Percentiles rank a stretch among this genome's conserved stretches.
These are phyloP conservation scores for Termitomyces sp. DNA, from an alignment of 768 basidiomycete genomes.

Conservation along the genomic window DNA sequence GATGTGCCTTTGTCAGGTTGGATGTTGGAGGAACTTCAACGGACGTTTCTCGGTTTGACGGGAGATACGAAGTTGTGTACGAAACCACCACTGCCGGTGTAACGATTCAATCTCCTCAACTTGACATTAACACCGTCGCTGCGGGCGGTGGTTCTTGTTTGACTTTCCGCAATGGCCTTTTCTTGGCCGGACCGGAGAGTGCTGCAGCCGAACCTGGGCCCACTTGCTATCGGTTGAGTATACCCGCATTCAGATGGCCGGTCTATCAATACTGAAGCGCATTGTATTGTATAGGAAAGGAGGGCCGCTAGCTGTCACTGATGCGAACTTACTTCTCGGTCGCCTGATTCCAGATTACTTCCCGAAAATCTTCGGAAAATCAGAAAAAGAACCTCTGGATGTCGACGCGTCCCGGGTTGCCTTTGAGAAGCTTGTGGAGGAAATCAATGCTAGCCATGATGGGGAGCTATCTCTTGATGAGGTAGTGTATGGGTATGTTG, in stretches of 20 bases:
- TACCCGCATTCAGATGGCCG: not conserved
- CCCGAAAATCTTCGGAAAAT: conserved; percentile 91
- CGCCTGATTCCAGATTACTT: conserved; percentile 87
- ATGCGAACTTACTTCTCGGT: conserved; percentile 88
- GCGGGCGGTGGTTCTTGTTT: conserved; percentile 92
- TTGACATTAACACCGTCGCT: conserved; percentile 95
- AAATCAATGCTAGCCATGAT: conserved; percentile 64
- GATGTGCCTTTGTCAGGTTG: conserved; percentile 36
- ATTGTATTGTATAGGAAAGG: conserved; percentile 58
- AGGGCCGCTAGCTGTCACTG: conserved; percentile 87
- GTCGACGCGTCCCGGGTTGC: conserved; percentile 57
- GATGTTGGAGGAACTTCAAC: conserved; percentile 97
- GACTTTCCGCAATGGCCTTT: conserved; percentile 85
- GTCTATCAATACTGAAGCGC: not conserved
- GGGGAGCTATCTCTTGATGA: conserved; percentile 68
- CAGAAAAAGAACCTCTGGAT: conserved; percentile 82
- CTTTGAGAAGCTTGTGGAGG: conserved; percentile 61
- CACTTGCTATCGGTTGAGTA: conserved; percentile 69
- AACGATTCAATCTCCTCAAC: conserved; percentile 85
- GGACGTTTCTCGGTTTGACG: conserved; percentile 90
- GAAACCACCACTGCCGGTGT: conserved; percentile 96
- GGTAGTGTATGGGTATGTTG: conserved; percentile 75
- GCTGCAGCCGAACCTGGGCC: conserved; percentile 95
- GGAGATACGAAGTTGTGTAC: conserved; percentile 87
- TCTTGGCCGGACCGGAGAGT: conserved; percentile 87